phyloP scores from a whole-genome alignment of 805 yeast genomes.

The Brettanomyces nanus region DNA sequence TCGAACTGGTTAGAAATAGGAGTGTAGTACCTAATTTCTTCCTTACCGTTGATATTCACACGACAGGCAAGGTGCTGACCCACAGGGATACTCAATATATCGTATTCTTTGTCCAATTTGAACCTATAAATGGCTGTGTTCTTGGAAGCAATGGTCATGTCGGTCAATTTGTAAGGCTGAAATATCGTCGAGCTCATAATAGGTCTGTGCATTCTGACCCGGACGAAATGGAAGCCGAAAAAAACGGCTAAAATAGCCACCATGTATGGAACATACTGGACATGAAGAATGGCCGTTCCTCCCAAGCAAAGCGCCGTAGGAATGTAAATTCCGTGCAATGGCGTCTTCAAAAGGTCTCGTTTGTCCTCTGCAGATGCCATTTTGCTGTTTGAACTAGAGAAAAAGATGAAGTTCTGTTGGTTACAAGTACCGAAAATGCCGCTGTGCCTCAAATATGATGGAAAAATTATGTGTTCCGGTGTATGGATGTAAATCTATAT shows the following conservation, averaged over 20 bases:
- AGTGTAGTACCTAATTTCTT: slow-evolving; percentile 59
- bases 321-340: slow-evolving; percentile 69
- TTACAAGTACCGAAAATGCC: too few relatives aligned
- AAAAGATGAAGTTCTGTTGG: not conserved
- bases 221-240: slow-evolving; percentile 25
- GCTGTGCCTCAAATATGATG: too few relatives aligned
- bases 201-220: slow-evolving; percentile 29
- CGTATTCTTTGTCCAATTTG: slow-evolving; percentile 51
- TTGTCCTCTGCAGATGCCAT: slow-evolving; percentile 8
- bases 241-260: slow-evolving; percentile 32
- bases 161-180: slow-evolving; percentile 60
- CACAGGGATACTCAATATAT: slow-evolving; percentile 57
- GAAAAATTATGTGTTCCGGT: too few relatives aligned
- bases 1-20: slow-evolving; percentile 69
- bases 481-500: too few relatives aligned
- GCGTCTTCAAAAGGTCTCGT: slow-evolving; percentile 53
- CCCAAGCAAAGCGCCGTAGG: slow-evolving; percentile 53
- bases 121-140: slow-evolving; percentile 71
- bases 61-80: slow-evolving; percentile 68
- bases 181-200: slow-evolving; percentile 45
- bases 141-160: slow-evolving; percentile 64
- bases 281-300: slow-evolving; percentile 51
- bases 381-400: not conserved
- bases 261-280: slow-evolving; percentile 39
- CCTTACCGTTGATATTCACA: slow-evolving; percentile 39